Evolutionary conservation across 306 rosid species (phyloP), one percentile per base, ranked within the genome.

Genomic region (Malus orientalis): DNA sequence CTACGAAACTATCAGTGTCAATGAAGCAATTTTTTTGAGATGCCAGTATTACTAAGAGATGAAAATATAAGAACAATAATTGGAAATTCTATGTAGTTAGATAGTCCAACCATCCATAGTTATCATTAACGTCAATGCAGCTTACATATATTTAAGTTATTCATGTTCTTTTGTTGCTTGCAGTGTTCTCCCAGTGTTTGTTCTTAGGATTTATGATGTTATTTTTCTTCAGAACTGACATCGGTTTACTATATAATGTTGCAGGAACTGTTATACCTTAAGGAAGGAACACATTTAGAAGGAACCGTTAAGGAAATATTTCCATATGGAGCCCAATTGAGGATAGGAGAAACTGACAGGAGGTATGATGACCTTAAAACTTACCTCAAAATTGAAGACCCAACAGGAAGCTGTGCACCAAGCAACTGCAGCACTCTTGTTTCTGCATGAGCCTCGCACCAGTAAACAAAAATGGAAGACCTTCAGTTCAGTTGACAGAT

Each of bases 311-410:
- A 84, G 82, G 91, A 88, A 80, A 81, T 95, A 33, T 86, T 83
- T 38, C 97, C 96, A 0, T 95, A 84, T 84, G 98, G 99, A 76
- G 99, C 97, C 67, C 98, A 92, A 74, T 78, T 95, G 78, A 88
- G 84, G 83, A 89, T 95, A 59, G 91, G 88, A 27, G 81, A 87
- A 76, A 83, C 85, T 71, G 86, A 89, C 81, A 81, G 97, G 83
- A 88, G 93, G 99, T 92, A 68, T 2, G 77, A 84, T 78, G 40
- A 77, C 70, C 76, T 49, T 25, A 51, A 75, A 80, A 60, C 65
- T 63, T 64, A 55, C 77, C 22, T 38, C 62, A 60, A 76, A 67
- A 42, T 51, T 27, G 40, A 36, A 36, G 40, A 1, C 40, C 40
- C 40, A 36, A 36, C 40, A 36, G 40, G 8, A 36, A 36, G 40